Evolutionary conservation across 805 yeast species (phyloP).

Genomic region (Nakazawaea ambrosiae): DNA sequence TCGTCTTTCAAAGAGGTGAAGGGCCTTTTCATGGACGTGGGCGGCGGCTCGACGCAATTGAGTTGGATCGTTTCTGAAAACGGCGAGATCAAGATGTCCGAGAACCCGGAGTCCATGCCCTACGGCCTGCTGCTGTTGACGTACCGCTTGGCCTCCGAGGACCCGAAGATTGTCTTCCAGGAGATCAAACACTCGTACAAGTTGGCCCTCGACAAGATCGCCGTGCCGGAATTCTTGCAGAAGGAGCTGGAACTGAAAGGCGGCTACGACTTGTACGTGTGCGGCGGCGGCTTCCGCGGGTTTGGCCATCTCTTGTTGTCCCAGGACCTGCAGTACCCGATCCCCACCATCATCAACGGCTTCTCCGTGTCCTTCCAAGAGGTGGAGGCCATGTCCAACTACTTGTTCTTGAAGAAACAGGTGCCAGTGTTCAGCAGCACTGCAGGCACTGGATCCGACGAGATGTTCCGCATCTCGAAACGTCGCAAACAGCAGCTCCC

Average conservation of each 20-base stretch:
- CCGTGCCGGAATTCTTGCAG: conserved; percentile 43
- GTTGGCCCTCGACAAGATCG: conserved; percentile 42
- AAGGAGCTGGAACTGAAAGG: conserved; percentile 46
- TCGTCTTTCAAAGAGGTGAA: conserved; percentile 60
- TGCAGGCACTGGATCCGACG: conserved; percentile 21
- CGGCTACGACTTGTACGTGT: conserved; percentile 57
- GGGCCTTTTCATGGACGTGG: conserved; percentile 67
- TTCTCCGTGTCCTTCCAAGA: conserved; percentile 50
- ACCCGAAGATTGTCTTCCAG: conserved; percentile 36
- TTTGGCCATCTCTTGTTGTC: conserved; percentile 54
- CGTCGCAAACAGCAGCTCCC: conserved; percentile 63
- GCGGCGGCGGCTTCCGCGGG: conserved; percentile 73
- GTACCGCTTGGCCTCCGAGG: conserved; percentile 45
- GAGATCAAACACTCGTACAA: conserved; percentile 49
- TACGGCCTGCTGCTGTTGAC: conserved; percentile 70
- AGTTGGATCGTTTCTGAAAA: conserved; percentile 58
- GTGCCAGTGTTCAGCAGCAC: conserved; percentile 31
- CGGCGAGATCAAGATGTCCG: conserved; percentile 49
- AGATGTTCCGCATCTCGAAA: conserved; percentile 58
- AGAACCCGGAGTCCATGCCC: conserved; percentile 57
- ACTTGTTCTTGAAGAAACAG: conserved; percentile 38
- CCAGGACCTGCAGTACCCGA: conserved; percentile 49
- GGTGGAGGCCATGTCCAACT: conserved; percentile 44
- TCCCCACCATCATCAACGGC: conserved; percentile 66
- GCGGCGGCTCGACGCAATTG: conserved; percentile 64